phyloP scores from a whole-genome alignment of 1,139 yeast species.

The Geotrichum fermentans region DNA sequence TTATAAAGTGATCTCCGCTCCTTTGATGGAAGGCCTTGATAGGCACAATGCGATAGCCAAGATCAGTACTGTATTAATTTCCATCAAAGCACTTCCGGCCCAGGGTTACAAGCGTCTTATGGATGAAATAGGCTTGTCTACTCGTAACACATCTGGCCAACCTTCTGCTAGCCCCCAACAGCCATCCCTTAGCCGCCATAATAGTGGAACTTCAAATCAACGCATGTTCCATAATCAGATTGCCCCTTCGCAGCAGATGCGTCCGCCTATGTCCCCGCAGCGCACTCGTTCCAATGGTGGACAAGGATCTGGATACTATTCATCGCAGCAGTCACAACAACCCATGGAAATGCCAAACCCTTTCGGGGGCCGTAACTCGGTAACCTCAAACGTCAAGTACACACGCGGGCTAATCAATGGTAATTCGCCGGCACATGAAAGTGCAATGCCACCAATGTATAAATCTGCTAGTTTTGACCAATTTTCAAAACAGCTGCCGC shows the following conservation, averaged over 20 bases:
- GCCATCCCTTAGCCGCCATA: conserved; percentile 7
- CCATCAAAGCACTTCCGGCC: conserved; percentile 50
- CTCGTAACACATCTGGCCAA: conserved; percentile 17
- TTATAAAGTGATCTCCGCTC: conserved; percentile 56
- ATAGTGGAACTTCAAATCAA: conserved; percentile 5
- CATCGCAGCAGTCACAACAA: too few species aligned
- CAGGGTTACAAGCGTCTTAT: conserved; percentile 82
- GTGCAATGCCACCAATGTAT: too few species aligned
- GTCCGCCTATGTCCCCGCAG: conserved; percentile 13
- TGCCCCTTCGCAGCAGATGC: neutral
- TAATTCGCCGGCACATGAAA: too few species aligned
- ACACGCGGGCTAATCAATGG: too few species aligned
- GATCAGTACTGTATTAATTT: conserved; percentile 56
- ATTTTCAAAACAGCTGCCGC: too few species aligned
- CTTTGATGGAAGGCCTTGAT: conserved; percentile 40
- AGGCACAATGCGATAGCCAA: conserved; percentile 56
- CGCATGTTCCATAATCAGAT: conserved; percentile 7
- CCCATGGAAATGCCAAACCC: too few species aligned
- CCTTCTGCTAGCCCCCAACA: conserved; percentile 3
- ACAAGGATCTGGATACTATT: conserved; percentile 8
- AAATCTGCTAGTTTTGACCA: too few species aligned
- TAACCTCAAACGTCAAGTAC: too few species aligned
- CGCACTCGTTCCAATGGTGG: conserved; percentile 17
- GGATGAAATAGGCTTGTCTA: conserved; percentile 80
- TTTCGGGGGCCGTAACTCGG: too few species aligned